Evolutionary conservation across 352 stramenopile genomes (phyloP).

Genomic region (Pelagophyceae sp.): DNA sequence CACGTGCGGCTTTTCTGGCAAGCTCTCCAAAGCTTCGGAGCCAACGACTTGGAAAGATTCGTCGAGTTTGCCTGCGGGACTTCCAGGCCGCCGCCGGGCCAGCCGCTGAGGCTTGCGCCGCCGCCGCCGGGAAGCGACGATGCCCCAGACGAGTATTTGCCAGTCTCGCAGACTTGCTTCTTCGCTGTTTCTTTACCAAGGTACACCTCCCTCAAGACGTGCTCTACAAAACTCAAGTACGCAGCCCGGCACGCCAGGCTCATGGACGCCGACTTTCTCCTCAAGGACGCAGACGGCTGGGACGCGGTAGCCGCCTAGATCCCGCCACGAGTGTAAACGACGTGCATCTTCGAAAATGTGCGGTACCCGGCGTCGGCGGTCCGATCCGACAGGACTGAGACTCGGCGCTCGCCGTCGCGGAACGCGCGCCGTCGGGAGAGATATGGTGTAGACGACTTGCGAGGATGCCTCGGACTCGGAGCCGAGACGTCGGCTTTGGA

Average conservation of each 20-base stretch:
- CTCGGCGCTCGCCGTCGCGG: too few species aligned
- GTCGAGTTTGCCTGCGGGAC: constrained; percentile 95
- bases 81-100: constrained; percentile 87
- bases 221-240: constrained; percentile 39
- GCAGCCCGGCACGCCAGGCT: constrained; percentile 45
- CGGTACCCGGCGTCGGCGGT: too few species aligned
- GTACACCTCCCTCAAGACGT: constrained; percentile 66
- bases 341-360: too few species aligned
- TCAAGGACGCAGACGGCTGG: constrained; percentile 27
- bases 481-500: too few species aligned
- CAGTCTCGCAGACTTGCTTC: constrained; percentile 96
- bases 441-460: too few species aligned
- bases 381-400: too few species aligned
- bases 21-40: constrained; percentile 86
- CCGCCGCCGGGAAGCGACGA: constrained; percentile 35
- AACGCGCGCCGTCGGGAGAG: too few species aligned
- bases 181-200: constrained; percentile 87
- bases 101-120: constrained; percentile 46
- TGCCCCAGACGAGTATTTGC: constrained; percentile 69
- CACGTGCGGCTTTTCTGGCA: constrained; percentile 91
- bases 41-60: constrained; percentile 85
- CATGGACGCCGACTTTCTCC: constrained; percentile 49
- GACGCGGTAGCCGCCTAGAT: neutral
- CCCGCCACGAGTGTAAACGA: too few species aligned
- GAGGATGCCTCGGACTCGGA: too few species aligned